Percentiles rank a stretch among this genome's conserved stretches.
These are phyloP conservation scores for Cavenderia fasciculata DNA, from an alignment of 78 protist species.

Conservation along the genomic window DNA sequence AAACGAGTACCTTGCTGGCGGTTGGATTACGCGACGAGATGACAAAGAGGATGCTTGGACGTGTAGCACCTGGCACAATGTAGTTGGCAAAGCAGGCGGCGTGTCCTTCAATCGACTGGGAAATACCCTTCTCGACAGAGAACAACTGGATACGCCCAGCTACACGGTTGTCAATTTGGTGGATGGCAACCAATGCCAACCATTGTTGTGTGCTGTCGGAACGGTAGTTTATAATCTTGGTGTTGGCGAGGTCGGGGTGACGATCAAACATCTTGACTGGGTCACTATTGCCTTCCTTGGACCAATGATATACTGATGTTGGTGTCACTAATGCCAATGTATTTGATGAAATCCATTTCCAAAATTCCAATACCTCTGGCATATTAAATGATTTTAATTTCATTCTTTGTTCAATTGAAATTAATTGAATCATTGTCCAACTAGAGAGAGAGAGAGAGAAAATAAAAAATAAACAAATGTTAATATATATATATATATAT, in stretches of 20 bases:
- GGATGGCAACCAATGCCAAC: slow-evolving; percentile 94
- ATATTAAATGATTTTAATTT: slow-evolving; percentile 89
- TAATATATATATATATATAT: not conserved
- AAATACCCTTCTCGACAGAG: slow-evolving; percentile 92
- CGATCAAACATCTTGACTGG: slow-evolving; percentile 97
- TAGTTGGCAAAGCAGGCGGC: slow-evolving; percentile 93
- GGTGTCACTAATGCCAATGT: slow-evolving; percentile 96
- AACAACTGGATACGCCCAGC: slow-evolving; percentile 96
- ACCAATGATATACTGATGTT: slow-evolving; percentile 98
- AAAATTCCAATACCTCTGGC: slow-evolving; percentile 92
- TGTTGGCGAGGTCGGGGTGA: slow-evolving; percentile 77
- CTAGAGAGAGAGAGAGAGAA: not conserved
- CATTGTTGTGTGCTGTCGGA: slow-evolving; percentile 90
- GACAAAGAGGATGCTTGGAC: slow-evolving; percentile 85
- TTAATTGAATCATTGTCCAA: slow-evolving; percentile 94
- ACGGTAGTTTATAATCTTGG: slow-evolving; percentile 98
- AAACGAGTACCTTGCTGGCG: slow-evolving; percentile 86
- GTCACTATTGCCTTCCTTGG: slow-evolving; percentile 85
- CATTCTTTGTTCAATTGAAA: slow-evolving; percentile 93
- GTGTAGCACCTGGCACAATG: slow-evolving; percentile 83
- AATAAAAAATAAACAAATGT: slow-evolving; percentile 5
- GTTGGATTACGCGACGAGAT: slow-evolving; percentile 87
- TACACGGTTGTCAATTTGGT: slow-evolving; percentile 78
- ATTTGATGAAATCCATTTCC: slow-evolving; percentile 95
- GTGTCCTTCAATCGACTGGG: slow-evolving; percentile 97